Evolutionary conservation across 768 basidiomycete species (phyloP).

Genomic region (Termitomyces heimii): DNA sequence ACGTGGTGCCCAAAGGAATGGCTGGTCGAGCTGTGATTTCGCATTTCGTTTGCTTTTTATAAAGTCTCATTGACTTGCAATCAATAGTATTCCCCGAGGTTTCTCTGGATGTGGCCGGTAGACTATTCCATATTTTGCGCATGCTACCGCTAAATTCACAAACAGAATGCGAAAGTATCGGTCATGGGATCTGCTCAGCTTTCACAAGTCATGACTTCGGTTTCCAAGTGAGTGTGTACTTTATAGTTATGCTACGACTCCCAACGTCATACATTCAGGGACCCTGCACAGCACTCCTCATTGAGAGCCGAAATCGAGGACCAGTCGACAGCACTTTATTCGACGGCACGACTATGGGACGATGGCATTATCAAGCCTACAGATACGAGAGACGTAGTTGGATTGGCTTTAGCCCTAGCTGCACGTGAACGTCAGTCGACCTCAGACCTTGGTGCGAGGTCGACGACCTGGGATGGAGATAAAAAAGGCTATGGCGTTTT

Average conservation of each 20-base stretch:
- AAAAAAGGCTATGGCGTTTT: conserved; percentile 82
- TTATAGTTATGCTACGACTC: not conserved
- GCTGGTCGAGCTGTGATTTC: conserved; percentile 80
- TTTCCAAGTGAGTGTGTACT: conserved; percentile 57
- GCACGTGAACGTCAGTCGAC: conserved; percentile 32
- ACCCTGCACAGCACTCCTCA: conserved; percentile 69
- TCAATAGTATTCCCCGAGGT: conserved; percentile 84
- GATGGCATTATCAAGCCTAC: conserved; percentile 87
- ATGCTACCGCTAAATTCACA: conserved; percentile 1
- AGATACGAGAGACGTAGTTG: conserved; percentile 85
- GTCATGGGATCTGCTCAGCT: conserved; percentile 96
- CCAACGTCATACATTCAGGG: conserved; percentile 34
- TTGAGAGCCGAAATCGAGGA: conserved; percentile 80
- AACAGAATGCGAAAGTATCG: conserved; percentile 82
- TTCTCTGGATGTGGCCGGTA: conserved; percentile 98
- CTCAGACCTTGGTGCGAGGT: conserved; percentile 8
- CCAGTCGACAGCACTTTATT: conserved; percentile 84
- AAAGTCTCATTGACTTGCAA: not conserved
- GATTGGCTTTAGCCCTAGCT: conserved; percentile 81
- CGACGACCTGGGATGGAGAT: conserved; percentile 68
- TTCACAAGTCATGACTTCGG: conserved; percentile 87
- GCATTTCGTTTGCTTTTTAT: not conserved
- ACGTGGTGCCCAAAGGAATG: conserved; percentile 55
- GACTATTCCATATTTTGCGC: conserved; percentile 21
- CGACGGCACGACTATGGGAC: conserved; percentile 91